phyloP scores from a whole-genome alignment of 2,329 filamentous ascomycete genomes.

The Ophidiomyces ophidiicola region DNA sequence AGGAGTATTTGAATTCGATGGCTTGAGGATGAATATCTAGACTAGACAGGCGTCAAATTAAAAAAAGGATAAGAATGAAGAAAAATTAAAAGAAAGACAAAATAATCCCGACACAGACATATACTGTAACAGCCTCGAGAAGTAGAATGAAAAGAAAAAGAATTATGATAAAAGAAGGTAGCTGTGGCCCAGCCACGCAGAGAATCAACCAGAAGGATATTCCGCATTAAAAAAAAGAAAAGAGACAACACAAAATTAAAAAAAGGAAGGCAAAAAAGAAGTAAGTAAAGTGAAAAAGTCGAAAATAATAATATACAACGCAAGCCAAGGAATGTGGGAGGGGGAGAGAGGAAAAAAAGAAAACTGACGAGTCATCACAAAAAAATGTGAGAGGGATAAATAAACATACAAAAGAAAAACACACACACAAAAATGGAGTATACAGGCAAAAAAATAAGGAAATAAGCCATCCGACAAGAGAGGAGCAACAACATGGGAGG shows the following conservation, averaged over 20 bases:
- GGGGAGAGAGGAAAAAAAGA: background rate
- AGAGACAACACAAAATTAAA: constrained; percentile 5
- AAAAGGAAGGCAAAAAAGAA: constrained; percentile 3
- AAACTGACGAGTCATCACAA: background rate
- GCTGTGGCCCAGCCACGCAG: constrained; percentile 3
- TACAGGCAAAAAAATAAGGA: background rate
- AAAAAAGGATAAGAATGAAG: constrained; percentile 19
- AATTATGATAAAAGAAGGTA: constrained; percentile 1
- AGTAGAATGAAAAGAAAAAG: constrained; percentile 1
- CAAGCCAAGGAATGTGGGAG: background rate
- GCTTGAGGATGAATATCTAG: constrained; percentile 17
- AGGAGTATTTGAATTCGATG: background rate
- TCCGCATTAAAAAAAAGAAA: constrained; percentile 2
- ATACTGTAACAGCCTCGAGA: constrained; percentile 11
- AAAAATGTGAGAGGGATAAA: background rate
- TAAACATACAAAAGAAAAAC: background rate
- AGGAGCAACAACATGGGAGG: no score
- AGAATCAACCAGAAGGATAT: constrained; percentile 1
- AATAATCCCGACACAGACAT: no score
- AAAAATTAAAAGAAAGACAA: constrained; percentile 15
- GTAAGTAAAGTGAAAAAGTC: background rate
- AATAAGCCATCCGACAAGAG: no score
- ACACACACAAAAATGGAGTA: background rate
- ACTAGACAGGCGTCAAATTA: constrained; percentile 8
- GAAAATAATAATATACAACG: background rate